phyloP scores from a whole-genome alignment of 139 green algal species.

The Chlorella sp. region DNA sequence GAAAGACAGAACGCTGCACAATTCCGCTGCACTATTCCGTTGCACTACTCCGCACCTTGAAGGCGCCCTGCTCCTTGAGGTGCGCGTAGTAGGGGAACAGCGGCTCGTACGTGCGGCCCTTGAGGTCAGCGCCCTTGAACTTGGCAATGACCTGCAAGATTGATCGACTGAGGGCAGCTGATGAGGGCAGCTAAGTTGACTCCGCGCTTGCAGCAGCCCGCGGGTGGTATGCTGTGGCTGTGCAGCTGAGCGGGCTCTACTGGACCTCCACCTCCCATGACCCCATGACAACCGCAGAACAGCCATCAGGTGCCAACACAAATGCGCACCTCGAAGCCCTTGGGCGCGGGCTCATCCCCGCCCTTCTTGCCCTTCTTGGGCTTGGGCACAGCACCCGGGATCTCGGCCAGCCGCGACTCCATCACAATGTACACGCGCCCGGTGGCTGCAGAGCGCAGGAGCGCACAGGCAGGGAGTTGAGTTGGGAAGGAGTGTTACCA shows the following conservation, averaged over 20 bases:
- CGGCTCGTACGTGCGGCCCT: constrained; percentile 87
- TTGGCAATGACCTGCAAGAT: constrained; percentile 72
- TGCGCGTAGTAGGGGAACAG: constrained; percentile 96
- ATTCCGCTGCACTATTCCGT: too few relatives aligned
- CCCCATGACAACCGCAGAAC: too few relatives aligned
- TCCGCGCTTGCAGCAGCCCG: not conserved
- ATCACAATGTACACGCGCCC: constrained; percentile 91
- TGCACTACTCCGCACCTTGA: constrained; percentile 13
- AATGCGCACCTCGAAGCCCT: constrained; percentile 58
- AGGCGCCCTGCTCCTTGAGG: constrained; percentile 57
- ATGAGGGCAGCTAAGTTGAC: not conserved
- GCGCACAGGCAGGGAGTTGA: not conserved
- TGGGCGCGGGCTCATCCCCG: not conserved
- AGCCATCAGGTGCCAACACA: too few relatives aligned
- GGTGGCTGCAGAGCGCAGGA: constrained; percentile 37
- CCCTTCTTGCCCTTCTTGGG: constrained; percentile 73
- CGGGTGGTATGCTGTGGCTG: too few relatives aligned
- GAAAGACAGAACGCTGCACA: not conserved
- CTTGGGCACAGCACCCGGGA: constrained; percentile 91
- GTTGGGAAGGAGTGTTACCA: not conserved
- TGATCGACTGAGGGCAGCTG: not conserved
- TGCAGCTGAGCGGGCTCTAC: too few relatives aligned
- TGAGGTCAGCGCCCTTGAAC: constrained; percentile 77
- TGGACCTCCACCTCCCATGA: too few relatives aligned
- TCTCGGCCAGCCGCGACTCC: constrained; percentile 74